Evolutionary conservation across 805 yeast species (phyloP).

Genomic region (Kodamaea restingae): DNA sequence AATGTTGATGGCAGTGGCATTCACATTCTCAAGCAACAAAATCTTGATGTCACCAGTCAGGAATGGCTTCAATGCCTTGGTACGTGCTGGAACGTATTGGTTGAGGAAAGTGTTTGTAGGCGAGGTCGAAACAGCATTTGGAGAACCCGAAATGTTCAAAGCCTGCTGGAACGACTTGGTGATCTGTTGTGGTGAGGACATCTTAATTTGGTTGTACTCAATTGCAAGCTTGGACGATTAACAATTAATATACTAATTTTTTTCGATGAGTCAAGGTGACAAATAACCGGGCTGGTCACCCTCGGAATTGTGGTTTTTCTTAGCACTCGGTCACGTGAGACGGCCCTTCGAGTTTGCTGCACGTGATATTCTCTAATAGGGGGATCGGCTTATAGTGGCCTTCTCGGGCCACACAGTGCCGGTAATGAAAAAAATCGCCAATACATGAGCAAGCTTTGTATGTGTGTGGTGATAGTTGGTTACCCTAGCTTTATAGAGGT

Average conservation of each 20-base stretch:
- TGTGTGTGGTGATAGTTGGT: no score
- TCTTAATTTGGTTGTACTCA: slow-evolving; percentile 16
- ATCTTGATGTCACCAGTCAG: slow-evolving; percentile 94
- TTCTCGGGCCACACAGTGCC: not conserved
- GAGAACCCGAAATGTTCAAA: slow-evolving; percentile 52
- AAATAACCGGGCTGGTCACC: not conserved
- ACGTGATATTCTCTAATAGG: slow-evolving; percentile 3
- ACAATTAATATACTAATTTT: slow-evolving; percentile 2
- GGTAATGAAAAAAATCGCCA: no score
- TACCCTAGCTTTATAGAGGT: no score
- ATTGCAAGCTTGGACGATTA: not conserved
- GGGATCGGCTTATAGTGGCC: not conserved
- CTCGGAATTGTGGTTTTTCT: not conserved
- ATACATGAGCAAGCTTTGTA: no score
- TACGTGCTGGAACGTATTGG: slow-evolving; percentile 48
- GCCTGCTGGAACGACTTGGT: slow-evolving; percentile 54
- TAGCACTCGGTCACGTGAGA: slow-evolving; percentile 3
- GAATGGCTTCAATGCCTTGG: slow-evolving; percentile 86
- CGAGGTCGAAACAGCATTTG: slow-evolving; percentile 73
- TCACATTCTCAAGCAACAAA: slow-evolving; percentile 86
- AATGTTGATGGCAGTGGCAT: slow-evolving; percentile 84
- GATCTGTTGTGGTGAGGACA: slow-evolving; percentile 71
- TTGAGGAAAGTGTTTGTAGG: slow-evolving; percentile 74
- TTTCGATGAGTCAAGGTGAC: slow-evolving; percentile 8
- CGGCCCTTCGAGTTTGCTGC: not conserved